These are phyloP conservation scores for Suillus subaureus DNA, from an alignment of 768 basidiomycete species.

Conservation along the genomic window DNA sequence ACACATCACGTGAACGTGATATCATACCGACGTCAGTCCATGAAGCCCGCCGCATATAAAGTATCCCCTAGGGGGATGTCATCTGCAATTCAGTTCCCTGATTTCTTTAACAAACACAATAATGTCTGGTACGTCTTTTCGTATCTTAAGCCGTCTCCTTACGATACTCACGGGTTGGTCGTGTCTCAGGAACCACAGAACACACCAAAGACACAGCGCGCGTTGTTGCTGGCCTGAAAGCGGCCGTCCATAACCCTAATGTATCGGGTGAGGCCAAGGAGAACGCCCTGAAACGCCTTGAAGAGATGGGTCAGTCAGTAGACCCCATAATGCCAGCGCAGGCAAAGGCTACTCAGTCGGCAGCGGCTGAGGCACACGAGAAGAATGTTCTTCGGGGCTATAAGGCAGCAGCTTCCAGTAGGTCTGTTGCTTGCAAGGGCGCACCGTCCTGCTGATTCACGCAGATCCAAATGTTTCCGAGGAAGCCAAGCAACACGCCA, in stretches of 20 bases:
- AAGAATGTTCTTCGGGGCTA: conserved; percentile 44
- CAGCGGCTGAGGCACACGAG: conserved; percentile 11
- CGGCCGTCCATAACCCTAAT: conserved; percentile 59
- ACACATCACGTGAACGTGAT: conserved; percentile 6
- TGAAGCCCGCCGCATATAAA: neutral
- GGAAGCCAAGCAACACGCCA: conserved; percentile 55
- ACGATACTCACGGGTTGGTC: neutral
- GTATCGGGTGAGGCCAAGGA: conserved; percentile 58
- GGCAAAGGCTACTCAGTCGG: neutral
- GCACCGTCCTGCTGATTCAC: neutral
- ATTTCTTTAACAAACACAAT: neutral
- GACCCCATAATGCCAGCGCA: conserved; percentile 6
- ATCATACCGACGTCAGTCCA: conserved; percentile 6
- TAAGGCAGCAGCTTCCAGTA: conserved; percentile 51
- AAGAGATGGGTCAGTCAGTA: conserved; percentile 35
- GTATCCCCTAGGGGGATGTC: neutral
- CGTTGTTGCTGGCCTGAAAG: conserved; percentile 59
- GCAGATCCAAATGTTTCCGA: conserved; percentile 48
- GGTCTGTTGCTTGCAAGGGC: conserved; percentile 8
- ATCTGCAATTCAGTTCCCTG: too few relatives aligned
- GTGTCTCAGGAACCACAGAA: conserved; percentile 19
- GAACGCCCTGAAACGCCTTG: conserved; percentile 48
- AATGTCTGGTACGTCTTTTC: conserved; percentile 16
- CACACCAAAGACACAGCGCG: conserved; percentile 43
- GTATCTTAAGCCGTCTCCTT: neutral